A percentile compares a stretch with the other conserved stretches of the same genome.
Conservation (phyloP, 331 rosid genomes). For the Acacia pycnantha region DNA sequence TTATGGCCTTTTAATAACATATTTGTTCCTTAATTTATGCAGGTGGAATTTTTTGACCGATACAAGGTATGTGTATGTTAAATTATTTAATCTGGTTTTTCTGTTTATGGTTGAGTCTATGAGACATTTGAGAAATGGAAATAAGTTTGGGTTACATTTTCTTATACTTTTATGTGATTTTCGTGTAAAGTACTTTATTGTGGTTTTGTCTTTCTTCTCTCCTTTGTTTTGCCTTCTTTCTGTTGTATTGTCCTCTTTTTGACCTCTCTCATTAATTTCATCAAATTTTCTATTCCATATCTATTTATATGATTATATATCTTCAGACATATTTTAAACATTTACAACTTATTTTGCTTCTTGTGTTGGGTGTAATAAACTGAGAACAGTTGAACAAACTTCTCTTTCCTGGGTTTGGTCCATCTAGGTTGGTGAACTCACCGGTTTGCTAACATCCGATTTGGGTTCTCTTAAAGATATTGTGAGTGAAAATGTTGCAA, state of each 20-base stretch:
- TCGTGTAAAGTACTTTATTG: neutral
- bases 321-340: neutral
- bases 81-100: constrained; percentile 9
- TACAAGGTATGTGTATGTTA: constrained; percentile 69
- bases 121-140: constrained; percentile 11
- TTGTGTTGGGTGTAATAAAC: neutral
- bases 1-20: neutral
- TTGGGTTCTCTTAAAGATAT: constrained; percentile 80
- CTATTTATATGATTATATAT: neutral
- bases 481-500: constrained; percentile 83
- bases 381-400: constrained; percentile 8
- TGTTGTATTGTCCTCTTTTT: neutral
- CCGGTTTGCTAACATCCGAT: constrained; percentile 90
- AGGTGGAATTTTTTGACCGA: constrained; percentile 92
- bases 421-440: constrained; percentile 86
- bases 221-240: neutral
- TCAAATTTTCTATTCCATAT: neutral
- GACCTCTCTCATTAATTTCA: constrained; percentile 8
- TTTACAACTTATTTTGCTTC: neutral
- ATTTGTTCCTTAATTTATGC: constrained; percentile 28
- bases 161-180: constrained; percentile 4
- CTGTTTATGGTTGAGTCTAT: neutral
- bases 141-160: neutral
- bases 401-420: constrained; percentile 34
- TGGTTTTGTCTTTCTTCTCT: constrained; percentile 12